Evolutionary conservation across 352 stramenopile species (phyloP).

Genomic region (Pythium sp.): DNA sequence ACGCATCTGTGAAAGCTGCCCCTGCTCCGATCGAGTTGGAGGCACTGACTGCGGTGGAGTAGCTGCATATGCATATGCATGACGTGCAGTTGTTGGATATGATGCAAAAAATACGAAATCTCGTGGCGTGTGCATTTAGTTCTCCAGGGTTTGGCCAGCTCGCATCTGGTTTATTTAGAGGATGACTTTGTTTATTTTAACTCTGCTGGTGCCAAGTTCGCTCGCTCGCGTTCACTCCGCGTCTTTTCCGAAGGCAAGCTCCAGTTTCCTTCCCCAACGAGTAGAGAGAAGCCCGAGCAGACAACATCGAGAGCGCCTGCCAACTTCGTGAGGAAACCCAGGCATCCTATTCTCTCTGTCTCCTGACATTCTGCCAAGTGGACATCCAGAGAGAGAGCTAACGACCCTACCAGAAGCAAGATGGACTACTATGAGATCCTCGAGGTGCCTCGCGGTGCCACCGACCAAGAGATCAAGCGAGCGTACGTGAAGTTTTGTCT

Average conservation of each 20-base stretch:
- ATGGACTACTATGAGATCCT: conserved; percentile 94
- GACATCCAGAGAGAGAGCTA: not conserved
- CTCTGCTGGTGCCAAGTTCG: not conserved
- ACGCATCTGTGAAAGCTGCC: not conserved
- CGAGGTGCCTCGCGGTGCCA: conserved; percentile 72
- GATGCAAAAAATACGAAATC: not conserved
- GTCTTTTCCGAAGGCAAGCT: not conserved
- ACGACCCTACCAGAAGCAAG: not conserved
- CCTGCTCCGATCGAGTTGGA: not conserved
- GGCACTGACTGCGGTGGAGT: conserved; percentile 13
- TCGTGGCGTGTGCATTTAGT: not conserved
- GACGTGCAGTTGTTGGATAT: not conserved
- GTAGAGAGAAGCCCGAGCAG: not conserved
- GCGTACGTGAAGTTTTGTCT: conserved; percentile 35
- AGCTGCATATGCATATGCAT: not conserved
- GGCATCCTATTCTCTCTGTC: not conserved
- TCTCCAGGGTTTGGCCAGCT: not conserved
- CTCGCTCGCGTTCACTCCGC: not conserved
- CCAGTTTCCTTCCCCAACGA: not conserved
- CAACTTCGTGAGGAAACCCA: not conserved
- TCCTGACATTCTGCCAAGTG: not conserved
- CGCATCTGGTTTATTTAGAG: too few species aligned
- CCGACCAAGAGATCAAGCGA: conserved; percentile 92
- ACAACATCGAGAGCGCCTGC: not conserved
- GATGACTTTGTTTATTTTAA: not conserved